Base-by-base conservation (phyloP, 140 eudicot species). In the Stevia rebaudiana region DNA sequence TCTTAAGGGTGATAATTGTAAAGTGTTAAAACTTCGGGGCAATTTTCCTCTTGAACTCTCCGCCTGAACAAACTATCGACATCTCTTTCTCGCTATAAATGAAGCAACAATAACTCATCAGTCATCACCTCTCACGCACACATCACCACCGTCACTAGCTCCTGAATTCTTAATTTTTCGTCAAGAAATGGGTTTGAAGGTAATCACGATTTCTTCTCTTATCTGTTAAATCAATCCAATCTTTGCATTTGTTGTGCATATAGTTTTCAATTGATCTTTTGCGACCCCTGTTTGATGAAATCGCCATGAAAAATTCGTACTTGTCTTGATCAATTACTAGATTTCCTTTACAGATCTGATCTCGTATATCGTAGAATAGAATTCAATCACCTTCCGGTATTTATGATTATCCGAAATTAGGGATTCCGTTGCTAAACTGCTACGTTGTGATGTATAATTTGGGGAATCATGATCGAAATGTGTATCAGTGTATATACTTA, bases 121-220 rank as follows among this genome's bases (percentile, higher is more conserved):
- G 16, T 10, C 66, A 25, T 59, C 75, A 60, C 78, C 19, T n/a
- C 48, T 7, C 54, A 48, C 54, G 15, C 37, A 36, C 60, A 48
- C 69, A 70, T 70, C 53, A 41, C 50, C 41, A 59, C 40, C 61
- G 3, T 72, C 77, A 54, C 30, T 48, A 39, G 8, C 41, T 59
- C 49, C 59, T 59, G n/a, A 18, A 66, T 48, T 8, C 3, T 15
- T 49, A 11, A 56, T 36, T 40, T 36, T 64, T 73, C 78, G 3
- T 24, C 56, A 48, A 67, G 49, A 49, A 25, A 74, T 74, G 79
- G 79, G 74, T 68, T 61, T 74, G 59, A 68, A 74, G 79, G 79
- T 74, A 74, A 18, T 39, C 36, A 3, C 37, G 12, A 1, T 74
- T 48, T 23, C 46, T 10, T 25, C 24, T 36, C 10, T 36, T 12